These are phyloP conservation scores for Vaucheria bursata DNA, from an alignment of 352 stramenopile genomes.

Conservation along the genomic window DNA sequence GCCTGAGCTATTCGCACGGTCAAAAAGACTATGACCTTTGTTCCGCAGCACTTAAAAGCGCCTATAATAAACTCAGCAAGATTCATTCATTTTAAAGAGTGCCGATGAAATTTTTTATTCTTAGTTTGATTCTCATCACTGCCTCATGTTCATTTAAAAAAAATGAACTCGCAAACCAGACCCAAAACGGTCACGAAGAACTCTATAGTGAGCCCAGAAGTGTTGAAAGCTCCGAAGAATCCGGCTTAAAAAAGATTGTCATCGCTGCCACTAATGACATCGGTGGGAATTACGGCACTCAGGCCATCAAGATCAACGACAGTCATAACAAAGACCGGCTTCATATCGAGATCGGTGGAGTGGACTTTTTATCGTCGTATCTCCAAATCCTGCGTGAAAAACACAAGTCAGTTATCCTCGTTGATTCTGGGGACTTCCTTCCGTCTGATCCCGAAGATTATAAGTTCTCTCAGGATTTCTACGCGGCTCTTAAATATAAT, in stretches of 20 bases:
- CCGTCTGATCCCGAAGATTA: not conserved
- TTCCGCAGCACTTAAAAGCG: not conserved
- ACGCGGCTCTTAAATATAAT: not conserved
- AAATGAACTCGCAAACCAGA: not conserved
- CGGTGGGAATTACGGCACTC: not conserved
- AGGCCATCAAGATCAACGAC: not conserved
- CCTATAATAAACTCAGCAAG: not conserved
- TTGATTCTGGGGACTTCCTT: not conserved
- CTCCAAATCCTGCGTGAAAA: not conserved
- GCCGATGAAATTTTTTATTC: not conserved
- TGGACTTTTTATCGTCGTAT: not conserved
- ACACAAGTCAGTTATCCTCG: not conserved
- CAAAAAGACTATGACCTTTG: not conserved
- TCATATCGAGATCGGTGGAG: not conserved
- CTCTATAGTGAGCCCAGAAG: not conserved
- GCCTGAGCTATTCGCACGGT: not conserved
- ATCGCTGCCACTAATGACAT: not conserved
- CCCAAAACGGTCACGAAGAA: not conserved
- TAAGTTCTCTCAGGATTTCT: not conserved
- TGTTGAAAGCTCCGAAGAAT: not conserved
- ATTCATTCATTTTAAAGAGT: not conserved
- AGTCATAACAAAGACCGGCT: not conserved
- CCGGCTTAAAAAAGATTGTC: not conserved
- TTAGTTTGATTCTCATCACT: not conserved
- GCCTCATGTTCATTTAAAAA: not conserved